Evolutionary conservation across 805 yeast species (phyloP), one percentile per base, ranked within the genome.

Genomic region (Myxozyma kluyveri): DNA sequence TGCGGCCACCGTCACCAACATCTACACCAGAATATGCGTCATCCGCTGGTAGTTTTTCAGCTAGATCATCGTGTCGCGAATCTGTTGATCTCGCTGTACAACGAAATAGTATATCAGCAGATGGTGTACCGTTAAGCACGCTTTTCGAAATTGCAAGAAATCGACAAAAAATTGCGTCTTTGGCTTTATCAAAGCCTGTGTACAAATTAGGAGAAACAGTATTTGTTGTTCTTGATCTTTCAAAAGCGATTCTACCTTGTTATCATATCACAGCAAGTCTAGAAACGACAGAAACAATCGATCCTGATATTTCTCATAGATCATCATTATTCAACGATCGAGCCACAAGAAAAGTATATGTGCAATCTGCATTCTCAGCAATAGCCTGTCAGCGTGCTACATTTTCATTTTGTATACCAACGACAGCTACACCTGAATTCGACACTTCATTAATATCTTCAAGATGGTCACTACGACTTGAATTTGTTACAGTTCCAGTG

Each of bases 131-230:
- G 10, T 29, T 58, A 26, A 51, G 52, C 23, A 58, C 39, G 21
- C 37, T 52, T 21, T 71, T 63, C 42, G 72, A 71, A 39, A 73
- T 80, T 5, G 74, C 74, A 37, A 66, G 75, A 48, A 68, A 73
- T 47, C 71, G 75, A 6, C 63, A 68, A 40, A 61, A 67, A 10
- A 68, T 80, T 6, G 75, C 80, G 0, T 69, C 66, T 17, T 42
- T 76, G 18, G 50, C 62, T 0, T 64, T 75, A 24, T 70, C 77
- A 5, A 73, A 72, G 52, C 66, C 72, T 1, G 68, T 70, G 36
- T 76, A 71, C 54, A 69, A 56, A 22, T 48, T 60, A 4, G 63
- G 63, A 22, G 63, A 60, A 31, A 47, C 72, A 17, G 67, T 81
- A 6, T 70, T 72, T 19, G 54, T 77, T 5, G 63, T 60, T 18